These are phyloP conservation scores for Hypoxylon crocopeplum DNA, from an alignment of 495 filamentous ascomycete species.

Conservation along the genomic window DNA sequence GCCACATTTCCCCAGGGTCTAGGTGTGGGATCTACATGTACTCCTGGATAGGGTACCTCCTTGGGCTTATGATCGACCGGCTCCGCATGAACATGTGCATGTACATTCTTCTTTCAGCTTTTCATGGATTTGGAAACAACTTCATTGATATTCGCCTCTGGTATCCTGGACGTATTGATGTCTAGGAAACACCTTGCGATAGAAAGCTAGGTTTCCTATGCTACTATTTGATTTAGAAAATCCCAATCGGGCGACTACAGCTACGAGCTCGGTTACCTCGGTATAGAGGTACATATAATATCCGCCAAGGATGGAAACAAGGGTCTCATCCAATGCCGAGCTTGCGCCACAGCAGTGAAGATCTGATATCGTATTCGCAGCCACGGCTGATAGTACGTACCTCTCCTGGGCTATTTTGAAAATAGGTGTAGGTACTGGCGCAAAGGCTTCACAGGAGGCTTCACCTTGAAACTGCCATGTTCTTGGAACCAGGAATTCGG, in stretches of 20 bases:
- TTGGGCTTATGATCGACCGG: slow-evolving; percentile 6
- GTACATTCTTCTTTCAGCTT: slow-evolving; percentile 26
- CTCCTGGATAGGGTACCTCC: too few relatives aligned
- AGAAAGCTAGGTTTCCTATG: too few relatives aligned
- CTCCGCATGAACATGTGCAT: slow-evolving; percentile 5
- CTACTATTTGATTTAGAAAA: too few relatives aligned
- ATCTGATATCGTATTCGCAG: not conserved
- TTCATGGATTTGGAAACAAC: slow-evolving; percentile 23
- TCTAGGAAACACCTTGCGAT: too few relatives aligned
- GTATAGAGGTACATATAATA: too few relatives aligned
- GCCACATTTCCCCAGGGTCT: slow-evolving; percentile 24
- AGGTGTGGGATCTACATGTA: not conserved
- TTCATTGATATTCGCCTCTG: slow-evolving; percentile 1
- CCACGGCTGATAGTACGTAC: too few relatives aligned
- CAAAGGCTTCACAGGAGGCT: slow-evolving; percentile 2
- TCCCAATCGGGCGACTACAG: too few relatives aligned
- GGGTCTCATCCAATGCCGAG: slow-evolving; percentile 23
- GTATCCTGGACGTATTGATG: not conserved
- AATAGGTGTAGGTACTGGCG: too few relatives aligned
- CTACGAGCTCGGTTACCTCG: too few relatives aligned
- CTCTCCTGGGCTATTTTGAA: too few relatives aligned
- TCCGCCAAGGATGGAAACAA: too few relatives aligned
- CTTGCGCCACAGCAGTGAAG: slow-evolving; percentile 22
- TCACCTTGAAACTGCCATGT: slow-evolving; percentile 7
- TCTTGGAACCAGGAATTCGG: slow-evolving; percentile 8